phyloP scores from a whole-genome alignment of 164 flowering plant genomes.

The Liquidambar formosana region DNA sequence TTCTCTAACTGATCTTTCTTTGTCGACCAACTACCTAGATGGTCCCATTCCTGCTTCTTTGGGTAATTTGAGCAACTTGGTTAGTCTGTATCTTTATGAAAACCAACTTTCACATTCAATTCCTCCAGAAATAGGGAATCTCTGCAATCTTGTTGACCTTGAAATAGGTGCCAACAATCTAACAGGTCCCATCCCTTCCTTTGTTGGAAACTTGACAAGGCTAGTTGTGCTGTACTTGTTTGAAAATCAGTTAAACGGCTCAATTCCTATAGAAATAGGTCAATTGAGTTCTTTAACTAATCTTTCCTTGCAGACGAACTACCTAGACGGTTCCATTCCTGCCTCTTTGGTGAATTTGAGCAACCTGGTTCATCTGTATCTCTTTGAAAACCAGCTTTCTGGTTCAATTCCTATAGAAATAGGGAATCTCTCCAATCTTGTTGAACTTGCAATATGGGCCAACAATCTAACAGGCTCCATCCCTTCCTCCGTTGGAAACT shows the following conservation, averaged over 20 bases:
- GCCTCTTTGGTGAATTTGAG: neutral
- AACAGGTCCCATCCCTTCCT: too few species aligned
- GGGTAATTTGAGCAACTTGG: conserved; percentile 3
- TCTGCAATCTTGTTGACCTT: too few species aligned
- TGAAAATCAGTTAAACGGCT: too few species aligned
- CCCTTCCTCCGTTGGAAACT: conserved; percentile 2
- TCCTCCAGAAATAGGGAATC: too few species aligned
- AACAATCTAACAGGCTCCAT: conserved; percentile 2
- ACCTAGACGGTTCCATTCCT: too few species aligned
- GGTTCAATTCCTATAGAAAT: conserved; percentile 23
- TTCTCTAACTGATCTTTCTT: neutral
- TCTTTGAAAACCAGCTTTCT: neutral
- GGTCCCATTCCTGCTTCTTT: conserved; percentile 18
- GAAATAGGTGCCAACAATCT: too few species aligned
- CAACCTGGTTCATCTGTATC: neutral
- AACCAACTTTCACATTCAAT: neutral
- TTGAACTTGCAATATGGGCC: neutral
- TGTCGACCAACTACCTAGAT: conserved; percentile 5
- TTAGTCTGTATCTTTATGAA: neutral
- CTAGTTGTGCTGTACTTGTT: too few species aligned
- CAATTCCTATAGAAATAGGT: too few species aligned
- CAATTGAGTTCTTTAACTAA: too few species aligned
- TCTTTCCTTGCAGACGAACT: too few species aligned
- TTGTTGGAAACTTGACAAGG: neutral
- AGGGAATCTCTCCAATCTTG: conserved; percentile 11